Evolutionary conservation across 768 basidiomycete species (phyloP).

Genomic region (Harrya chromipes): DNA sequence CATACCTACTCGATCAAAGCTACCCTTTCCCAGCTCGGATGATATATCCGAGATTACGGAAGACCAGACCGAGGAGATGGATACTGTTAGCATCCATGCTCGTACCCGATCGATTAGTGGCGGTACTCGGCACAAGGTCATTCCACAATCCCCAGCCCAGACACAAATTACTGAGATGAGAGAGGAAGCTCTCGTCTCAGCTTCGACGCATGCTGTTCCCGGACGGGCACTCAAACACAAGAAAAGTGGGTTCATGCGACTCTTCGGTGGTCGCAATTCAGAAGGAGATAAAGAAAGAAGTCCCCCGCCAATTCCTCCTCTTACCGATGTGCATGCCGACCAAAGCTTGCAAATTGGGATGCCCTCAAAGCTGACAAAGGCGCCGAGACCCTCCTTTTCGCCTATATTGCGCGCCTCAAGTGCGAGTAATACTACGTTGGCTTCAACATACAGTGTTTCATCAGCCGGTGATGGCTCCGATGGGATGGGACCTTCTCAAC

Average conservation of each 20-base stretch:
- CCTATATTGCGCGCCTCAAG: slow-evolving; percentile 31
- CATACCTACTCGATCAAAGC: slow-evolving; percentile 23
- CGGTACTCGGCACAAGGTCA: slow-evolving; percentile 47
- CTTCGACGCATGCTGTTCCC: slow-evolving; percentile 16
- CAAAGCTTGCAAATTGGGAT: slow-evolving; percentile 24
- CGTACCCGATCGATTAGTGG: slow-evolving; percentile 58
- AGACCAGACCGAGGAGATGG: slow-evolving; percentile 24
- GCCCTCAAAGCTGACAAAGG: slow-evolving; percentile 29
- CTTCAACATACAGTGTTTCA: slow-evolving; percentile 4
- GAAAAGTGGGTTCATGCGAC: slow-evolving; percentile 78
- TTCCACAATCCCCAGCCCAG: slow-evolving; percentile 35
- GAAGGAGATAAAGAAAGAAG: slow-evolving; percentile 35
- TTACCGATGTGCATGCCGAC: slow-evolving; percentile 38
- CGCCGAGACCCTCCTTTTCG: slow-evolving; percentile 43
- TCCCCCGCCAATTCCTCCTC: slow-evolving; percentile 56
- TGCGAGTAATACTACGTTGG: slow-evolving; percentile 15
- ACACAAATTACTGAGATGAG: slow-evolving; percentile 40
- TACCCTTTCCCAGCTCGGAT: slow-evolving; percentile 35
- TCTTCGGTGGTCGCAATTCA: slow-evolving; percentile 54
- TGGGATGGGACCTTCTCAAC: slow-evolving; percentile 21
- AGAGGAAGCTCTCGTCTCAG: slow-evolving; percentile 35
- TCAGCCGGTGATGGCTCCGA: slow-evolving; percentile 14
- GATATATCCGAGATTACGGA: slow-evolving; percentile 21
- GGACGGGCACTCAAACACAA: slow-evolving; percentile 63
- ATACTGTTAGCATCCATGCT: slow-evolving; percentile 17